A percentile compares a stretch with the other conserved stretches of the same genome.
Conservation (phyloP, 768 basidiomycete species). For the Cystobasidium ongulense region DNA sequence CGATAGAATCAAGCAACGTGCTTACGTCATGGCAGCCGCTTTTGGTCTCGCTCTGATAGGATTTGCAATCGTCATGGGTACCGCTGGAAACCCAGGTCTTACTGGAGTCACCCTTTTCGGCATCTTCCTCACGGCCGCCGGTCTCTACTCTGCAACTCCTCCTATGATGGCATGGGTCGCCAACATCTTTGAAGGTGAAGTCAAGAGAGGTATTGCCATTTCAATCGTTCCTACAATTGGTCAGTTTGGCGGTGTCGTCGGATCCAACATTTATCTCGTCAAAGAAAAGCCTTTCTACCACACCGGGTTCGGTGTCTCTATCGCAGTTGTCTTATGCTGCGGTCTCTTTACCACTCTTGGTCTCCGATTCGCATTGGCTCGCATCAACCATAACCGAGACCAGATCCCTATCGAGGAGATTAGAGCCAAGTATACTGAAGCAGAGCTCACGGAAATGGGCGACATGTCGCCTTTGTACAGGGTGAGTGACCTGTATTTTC, state of each 20-base stretch:
- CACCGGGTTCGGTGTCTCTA: conserved; percentile 7
- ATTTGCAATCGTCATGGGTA: neutral
- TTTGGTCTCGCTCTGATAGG: neutral
- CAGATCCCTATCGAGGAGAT: conserved; percentile 5
- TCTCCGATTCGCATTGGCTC: neutral
- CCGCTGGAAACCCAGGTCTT: neutral
- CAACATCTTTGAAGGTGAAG: conserved; percentile 1
- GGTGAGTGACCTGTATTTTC: neutral
- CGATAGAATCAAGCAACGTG: conserved; percentile 10
- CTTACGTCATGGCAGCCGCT: conserved; percentile 1
- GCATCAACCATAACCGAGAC: neutral
- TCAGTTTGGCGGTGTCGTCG: conserved; percentile 17
- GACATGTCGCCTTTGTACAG: neutral
- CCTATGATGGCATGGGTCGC: conserved; percentile 11
- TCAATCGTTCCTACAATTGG: conserved; percentile 3
- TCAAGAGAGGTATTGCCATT: neutral
- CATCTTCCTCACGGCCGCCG: conserved; percentile 8
- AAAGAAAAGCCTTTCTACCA: conserved; percentile 4
- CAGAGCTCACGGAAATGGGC: conserved; percentile 10
- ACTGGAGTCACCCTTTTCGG: neutral
- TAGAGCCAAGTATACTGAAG: conserved; percentile 8
- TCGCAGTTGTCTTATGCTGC: neutral
- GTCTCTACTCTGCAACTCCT: conserved; percentile 4
- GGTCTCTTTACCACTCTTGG: neutral
- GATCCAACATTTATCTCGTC: conserved; percentile 5